Conservation (phyloP, 73 alveolate species). For the Stentor roeselii region DNA sequence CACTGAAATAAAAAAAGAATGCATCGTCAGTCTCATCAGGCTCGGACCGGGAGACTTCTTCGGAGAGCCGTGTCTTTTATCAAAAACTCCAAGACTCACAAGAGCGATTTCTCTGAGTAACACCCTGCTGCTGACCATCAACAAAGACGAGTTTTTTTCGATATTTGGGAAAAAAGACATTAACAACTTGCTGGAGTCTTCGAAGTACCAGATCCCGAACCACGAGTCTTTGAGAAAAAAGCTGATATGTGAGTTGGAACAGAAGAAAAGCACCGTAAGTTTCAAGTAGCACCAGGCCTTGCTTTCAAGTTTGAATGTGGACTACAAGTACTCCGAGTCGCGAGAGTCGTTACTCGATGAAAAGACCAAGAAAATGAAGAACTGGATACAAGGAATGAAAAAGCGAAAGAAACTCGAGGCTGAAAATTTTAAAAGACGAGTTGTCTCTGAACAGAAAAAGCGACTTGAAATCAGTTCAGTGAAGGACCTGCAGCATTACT, state of each 20-base stretch:
- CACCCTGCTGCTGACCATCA: neutral
- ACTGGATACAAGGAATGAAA: neutral
- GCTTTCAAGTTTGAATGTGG: neutral
- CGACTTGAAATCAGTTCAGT: neutral
- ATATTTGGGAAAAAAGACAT: slow-evolving; percentile 1
- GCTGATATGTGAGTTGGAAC: neutral
- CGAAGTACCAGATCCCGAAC: neutral
- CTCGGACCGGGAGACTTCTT: slow-evolving; percentile 17
- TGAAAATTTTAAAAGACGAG: neutral
- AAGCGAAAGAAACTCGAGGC: neutral
- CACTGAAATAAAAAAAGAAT: neutral
- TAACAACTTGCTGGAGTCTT: neutral
- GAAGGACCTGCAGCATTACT: neutral
- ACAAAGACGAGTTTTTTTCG: neutral
- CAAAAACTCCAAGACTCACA: neutral
- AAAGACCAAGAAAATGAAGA: neutral
- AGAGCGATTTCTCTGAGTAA: neutral
- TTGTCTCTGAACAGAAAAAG: neutral
- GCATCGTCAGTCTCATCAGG: neutral
- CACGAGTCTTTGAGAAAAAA: neutral
- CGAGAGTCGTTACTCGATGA: neutral
- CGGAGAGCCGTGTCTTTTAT: neutral
- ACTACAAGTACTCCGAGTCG: neutral
- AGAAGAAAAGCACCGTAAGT: neutral
- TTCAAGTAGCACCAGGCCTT: neutral